Conservation (phyloP, 177 flowering plant genomes). For the Vitis hybrid region DNA sequence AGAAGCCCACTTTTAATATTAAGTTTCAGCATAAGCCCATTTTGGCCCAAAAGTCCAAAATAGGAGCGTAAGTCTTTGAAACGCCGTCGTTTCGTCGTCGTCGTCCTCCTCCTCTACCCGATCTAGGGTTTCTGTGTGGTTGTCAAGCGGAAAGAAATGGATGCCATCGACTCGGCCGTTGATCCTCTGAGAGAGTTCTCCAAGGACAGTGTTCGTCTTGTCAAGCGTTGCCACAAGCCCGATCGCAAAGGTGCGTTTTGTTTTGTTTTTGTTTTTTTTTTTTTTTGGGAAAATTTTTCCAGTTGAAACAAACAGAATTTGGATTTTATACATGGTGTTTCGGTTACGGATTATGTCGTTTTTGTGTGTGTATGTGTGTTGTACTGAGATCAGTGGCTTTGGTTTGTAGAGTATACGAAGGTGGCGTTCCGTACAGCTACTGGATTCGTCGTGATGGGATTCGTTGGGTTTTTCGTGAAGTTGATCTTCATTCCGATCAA, state of each 20-base stretch:
- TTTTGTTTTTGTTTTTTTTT: neutral
- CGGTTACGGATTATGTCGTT: neutral
- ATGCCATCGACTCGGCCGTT: slow-evolving; percentile 62
- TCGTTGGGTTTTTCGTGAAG: slow-evolving; percentile 81
- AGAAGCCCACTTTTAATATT: too few species aligned
- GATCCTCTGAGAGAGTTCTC: slow-evolving; percentile 82
- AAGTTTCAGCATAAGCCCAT: too few species aligned
- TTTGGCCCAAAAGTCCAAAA: too few species aligned
- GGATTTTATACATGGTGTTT: neutral
- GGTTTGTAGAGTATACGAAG: slow-evolving; percentile 48
- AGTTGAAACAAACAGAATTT: too few species aligned
- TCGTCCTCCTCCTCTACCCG: neutral
- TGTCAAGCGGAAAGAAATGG: slow-evolving; percentile 33
- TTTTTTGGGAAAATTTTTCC: neutral
- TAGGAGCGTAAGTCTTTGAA: too few species aligned
- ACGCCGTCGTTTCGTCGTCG: too few species aligned
- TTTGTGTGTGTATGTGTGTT: neutral
- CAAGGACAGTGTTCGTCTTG: slow-evolving; percentile 80
- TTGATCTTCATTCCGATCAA: slow-evolving; percentile 82
- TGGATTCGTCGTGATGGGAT: slow-evolving; percentile 84
- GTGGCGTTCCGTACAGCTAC: slow-evolving; percentile 73
- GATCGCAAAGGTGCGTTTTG: slow-evolving; percentile 57
- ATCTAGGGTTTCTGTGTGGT: slow-evolving; percentile 1
- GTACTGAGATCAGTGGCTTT: neutral
- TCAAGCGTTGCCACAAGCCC: slow-evolving; percentile 88